These are phyloP conservation scores for Dittrichia graveolens DNA, from an alignment of 129 eudicot genomes.

Conservation along the genomic window DNA sequence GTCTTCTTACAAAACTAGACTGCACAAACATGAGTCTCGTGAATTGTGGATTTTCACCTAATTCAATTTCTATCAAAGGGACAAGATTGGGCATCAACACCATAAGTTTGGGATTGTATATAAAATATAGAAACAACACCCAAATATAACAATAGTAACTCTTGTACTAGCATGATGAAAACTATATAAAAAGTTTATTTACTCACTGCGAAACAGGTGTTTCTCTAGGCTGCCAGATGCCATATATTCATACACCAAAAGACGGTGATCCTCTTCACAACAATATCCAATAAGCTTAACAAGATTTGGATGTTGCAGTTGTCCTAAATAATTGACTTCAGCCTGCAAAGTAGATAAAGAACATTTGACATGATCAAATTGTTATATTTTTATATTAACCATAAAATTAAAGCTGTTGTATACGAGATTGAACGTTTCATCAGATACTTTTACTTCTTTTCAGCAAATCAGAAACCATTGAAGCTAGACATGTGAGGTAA, in stretches of 20 bases:
- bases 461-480: too few species aligned
- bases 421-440: too few species aligned
- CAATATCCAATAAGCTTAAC: constrained; percentile 96
- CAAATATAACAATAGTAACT: neutral
- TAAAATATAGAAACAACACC: neutral
- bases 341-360: constrained; percentile 56
- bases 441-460: too few species aligned
- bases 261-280: constrained; percentile 88
- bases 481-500: too few species aligned
- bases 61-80: too few species aligned
- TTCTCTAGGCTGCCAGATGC: constrained; percentile 92
- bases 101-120: neutral
- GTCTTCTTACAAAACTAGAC: too few species aligned
- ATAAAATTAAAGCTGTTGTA: too few species aligned
- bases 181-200: constrained; percentile 13
- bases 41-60: too few species aligned
- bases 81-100: neutral
- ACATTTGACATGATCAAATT: neutral
- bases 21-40: too few species aligned
- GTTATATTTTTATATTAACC: too few species aligned
- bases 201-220: constrained; percentile 81
- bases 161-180: neutral
- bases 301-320: constrained; percentile 81
- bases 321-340: constrained; percentile 90
- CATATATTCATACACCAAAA: constrained; percentile 94